phyloP scores from a whole-genome alignment of 192 early-diverging fungal genomes.

The Coemansia pectinata region DNA sequence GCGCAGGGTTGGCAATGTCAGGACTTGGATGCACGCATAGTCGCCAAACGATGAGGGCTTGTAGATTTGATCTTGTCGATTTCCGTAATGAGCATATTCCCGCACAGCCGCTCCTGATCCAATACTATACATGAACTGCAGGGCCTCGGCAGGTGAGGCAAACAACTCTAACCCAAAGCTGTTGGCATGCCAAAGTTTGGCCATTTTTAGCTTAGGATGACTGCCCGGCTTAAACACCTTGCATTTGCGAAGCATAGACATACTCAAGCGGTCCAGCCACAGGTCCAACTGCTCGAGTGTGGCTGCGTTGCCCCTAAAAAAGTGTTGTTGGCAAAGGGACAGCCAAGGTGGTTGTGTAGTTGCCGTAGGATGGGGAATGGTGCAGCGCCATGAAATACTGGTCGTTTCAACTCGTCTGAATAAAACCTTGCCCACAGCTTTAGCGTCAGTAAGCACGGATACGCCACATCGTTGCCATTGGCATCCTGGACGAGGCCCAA shows the following conservation, averaged over 20 bases:
- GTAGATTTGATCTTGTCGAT: no score
- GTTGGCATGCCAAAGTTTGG: not conserved
- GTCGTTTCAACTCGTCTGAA: no score
- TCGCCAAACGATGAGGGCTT: no score
- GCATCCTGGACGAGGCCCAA: not conserved
- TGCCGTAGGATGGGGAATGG: slow-evolving; percentile 10
- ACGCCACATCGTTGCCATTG: not conserved
- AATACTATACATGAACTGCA: not conserved
- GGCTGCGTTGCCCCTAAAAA: slow-evolving; percentile 9
- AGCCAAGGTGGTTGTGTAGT: not conserved
- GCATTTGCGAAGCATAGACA: not conserved
- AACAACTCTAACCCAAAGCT: not conserved
- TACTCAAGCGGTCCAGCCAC: not conserved
- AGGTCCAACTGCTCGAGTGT: not conserved
- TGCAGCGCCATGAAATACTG: not conserved
- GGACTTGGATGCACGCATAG: no score
- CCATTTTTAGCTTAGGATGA: not conserved
- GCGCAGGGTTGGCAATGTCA: no score
- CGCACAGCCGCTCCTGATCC: not conserved
- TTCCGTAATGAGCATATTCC: no score
- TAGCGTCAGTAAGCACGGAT: slow-evolving; percentile 6
- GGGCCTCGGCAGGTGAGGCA: not conserved
- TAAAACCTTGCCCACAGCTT: no score
- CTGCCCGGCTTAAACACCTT: not conserved
- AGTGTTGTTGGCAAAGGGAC: slow-evolving; percentile 6